Base-by-base conservation (phyloP, 768 basidiomycete genomes). In the Gymnopilus junonius region DNA sequence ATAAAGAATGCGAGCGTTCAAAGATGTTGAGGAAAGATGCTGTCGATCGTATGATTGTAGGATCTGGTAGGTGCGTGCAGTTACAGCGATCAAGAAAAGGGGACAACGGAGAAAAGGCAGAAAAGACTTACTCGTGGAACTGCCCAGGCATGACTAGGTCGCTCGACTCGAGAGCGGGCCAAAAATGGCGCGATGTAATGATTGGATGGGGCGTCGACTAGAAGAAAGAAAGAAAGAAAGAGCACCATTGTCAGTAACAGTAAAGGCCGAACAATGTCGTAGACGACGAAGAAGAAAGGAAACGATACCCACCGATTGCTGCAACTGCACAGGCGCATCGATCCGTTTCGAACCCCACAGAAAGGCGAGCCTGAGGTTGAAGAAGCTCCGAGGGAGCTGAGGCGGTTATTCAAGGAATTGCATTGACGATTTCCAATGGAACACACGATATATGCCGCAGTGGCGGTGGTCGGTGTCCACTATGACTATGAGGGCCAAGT, bases 111-210 rank as follows among this genome's bases (percentile, higher is more conserved):
- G 51, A 10, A 12, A 21, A 51, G 20, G 15, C 45, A n/a, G n/a
- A n/a, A 25, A 3, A 76, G n/a, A n/a, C 90, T 48, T 70, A 97
- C 96, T 76, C 75, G 67, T 87, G 85, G 71, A 97, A 89, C 72
- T 94, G 93, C 2, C 93, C 93, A 0, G 97, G 94, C 85, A 98
- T 90, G 43, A 80, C 73, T 61, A 97, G 82, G 15, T 84, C 84
- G 61, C 87, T 87, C 2, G 89, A 78, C 68, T 93, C 91, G 21
- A 97, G 80, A 1, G 89, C 78, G 0, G 97, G 97, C 97, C 97
- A 99, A 76, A 97, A 99, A 69, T 97, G 89, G 12, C 89, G 86
- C 12, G 97, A 99, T 37, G 99, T 91, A 69, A 99, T 90, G 1
- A 90, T 92, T 1, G 96, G 93, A 69, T 96, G 94, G 2, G 99